Evolutionary conservation across 2,329 filamentous ascomycete genomes (phyloP), one percentile per base, ranked within the genome.

Genomic region (Trichoderma breve): DNA sequence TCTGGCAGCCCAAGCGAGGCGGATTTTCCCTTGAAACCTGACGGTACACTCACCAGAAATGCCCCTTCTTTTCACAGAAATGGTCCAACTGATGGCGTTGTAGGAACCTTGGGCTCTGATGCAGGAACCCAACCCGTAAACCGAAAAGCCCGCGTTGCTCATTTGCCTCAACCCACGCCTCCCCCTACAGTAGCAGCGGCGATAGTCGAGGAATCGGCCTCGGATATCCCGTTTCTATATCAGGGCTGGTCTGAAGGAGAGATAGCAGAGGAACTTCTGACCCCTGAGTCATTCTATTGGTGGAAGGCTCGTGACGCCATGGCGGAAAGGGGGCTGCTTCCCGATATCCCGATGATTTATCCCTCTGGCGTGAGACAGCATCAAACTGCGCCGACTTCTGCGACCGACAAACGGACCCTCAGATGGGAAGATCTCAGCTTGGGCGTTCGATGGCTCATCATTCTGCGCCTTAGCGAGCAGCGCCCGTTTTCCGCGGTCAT

Each of bases 401-500:
- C n/a, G 9, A 9, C 67, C n/a, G n/a, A 53, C 8, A 34, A 51
- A 11, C 6, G n/a, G 6, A 18, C 6, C 0, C 14, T 53, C 11
- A 15, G 15, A 34, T 71, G 68, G 68, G 55, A 71, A 26, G 58
- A 71, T 6, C 68, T 71, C 15, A 55, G 47, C 21, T 12, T 57
- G 11, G 68, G 68, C 7, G 24, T 71, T 4, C 68, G 43, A 14
- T 71, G 68, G 68, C 30, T 64, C n/a, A 63, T 71, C 14, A 9
- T 71, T 18, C 18, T 63, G 4, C 43, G 43, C 12, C 68, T 71
- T 15, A 57, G 32, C n/a, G 61, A 71, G 21, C 39, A 55, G 32
- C 34, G 30, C 7, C 24, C 61, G 3, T 71, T 71, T 58, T 26
- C 24, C 14, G 53, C n/a, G 3, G 61, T 18, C 24, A 53, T 64